Conservation (phyloP, 2,329 filamentous ascomycete genomes). For the Pseudogymnoascus sp. region DNA sequence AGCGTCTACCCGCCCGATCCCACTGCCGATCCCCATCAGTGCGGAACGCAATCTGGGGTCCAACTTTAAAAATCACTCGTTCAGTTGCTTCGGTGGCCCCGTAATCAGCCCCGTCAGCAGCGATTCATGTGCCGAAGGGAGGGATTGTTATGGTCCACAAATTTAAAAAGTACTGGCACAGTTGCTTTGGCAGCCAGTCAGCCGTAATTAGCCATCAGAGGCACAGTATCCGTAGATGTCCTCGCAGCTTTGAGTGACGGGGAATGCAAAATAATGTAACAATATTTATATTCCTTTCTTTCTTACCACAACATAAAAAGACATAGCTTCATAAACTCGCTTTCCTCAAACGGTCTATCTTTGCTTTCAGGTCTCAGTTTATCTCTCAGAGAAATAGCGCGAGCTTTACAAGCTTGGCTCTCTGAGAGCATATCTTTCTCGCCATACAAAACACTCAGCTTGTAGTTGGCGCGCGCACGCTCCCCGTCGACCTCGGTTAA, state of each 20-base stretch:
- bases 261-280: neutral
- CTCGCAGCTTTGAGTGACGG: neutral
- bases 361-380: neutral
- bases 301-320: constrained; percentile 12
- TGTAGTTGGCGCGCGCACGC: constrained; percentile 11
- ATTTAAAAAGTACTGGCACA: neutral
- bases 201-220: neutral
- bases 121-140: neutral
- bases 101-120: neutral
- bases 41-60: neutral
- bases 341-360: neutral
- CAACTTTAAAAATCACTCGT: neutral
- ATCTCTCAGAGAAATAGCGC: constrained; percentile 2
- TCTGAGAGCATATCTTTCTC: neutral
- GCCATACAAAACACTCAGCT: neutral
- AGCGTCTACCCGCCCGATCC: neutral
- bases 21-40: neutral
- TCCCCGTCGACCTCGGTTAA: neutral
- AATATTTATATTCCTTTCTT: neutral
- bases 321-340: constrained; percentile 12
- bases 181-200: neutral
- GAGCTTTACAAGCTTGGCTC: neutral
- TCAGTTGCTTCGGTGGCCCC: neutral
- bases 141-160: neutral
- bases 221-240: neutral